Evolutionary conservation across 192 early-diverging fungal genomes (phyloP).

Genomic region (Backusella morwellensis): DNA sequence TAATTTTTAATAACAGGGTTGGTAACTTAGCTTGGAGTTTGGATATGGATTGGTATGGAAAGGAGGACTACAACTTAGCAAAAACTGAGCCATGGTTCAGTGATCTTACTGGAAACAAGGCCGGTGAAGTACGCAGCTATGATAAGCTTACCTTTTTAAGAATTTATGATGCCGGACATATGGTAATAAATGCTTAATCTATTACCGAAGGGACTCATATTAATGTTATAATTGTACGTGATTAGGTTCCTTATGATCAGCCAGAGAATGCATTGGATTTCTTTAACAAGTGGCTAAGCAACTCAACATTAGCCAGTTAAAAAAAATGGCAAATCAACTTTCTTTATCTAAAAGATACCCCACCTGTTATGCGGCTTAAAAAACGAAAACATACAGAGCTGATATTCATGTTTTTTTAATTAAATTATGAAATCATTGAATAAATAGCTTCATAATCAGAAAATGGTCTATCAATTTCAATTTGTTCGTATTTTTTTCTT

Average conservation of each 20-base stretch:
- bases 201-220: neutral
- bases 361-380: no score
- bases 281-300: constrained; percentile 76
- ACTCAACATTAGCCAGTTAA: neutral
- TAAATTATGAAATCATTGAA: neutral
- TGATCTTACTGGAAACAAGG: constrained; percentile 48
- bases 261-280: constrained; percentile 76
- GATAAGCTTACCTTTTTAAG: constrained; percentile 79
- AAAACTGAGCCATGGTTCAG: constrained; percentile 61
- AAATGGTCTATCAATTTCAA: neutral
- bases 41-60: constrained; percentile 83
- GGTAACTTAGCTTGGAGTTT: constrained; percentile 91
- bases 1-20: constrained; percentile 28
- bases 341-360: neutral
- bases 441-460: neutral
- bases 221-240: neutral
- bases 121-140: constrained; percentile 64
- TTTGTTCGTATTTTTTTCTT: no score
- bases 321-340: neutral
- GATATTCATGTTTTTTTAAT: no score
- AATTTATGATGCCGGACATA: constrained; percentile 84
- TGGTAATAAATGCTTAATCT: constrained; percentile 39
- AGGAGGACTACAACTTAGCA: constrained; percentile 63
- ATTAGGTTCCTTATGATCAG: constrained; percentile 82
- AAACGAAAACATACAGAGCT: no score